Evolutionary conservation across 2,329 filamentous ascomycete genomes (phyloP), one percentile per base, ranked within the genome.

Genomic region (Hypomyces perniciosus): DNA sequence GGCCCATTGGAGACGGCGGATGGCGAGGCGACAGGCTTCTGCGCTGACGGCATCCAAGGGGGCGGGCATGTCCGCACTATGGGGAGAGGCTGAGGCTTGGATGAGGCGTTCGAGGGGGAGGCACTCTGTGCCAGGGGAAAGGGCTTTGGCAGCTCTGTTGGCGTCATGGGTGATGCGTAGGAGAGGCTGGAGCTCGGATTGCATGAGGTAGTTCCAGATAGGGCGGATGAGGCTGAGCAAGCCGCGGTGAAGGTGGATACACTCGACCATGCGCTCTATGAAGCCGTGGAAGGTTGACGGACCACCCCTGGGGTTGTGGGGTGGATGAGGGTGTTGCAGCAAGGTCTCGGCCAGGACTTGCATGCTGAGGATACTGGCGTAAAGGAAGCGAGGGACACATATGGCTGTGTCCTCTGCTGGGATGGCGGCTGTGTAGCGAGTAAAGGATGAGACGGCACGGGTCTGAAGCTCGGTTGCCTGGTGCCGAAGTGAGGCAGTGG

Each of bases 281-380:
- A 73, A 71, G 35, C 56, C 53, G 33, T 69, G 63, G 35, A 77
- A 73, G 39, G 6, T 35, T 44, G n/a, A 48, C 44, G 20, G 20
- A 20, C 20, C 20, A 20, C 20, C 20, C 20, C 20, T 20, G 20
- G 20, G 20, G 20, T 20, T 20, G 20, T 20, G 20, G 20, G 20
- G 64, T 30, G 37, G 48, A 27, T 43, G 47, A 13, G 41, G 65
- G 38, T 72, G 65, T 47, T 69, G 60, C 2, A 60, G 56, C 2
- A 78, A 63, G 2, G 71, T 71, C 48, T 80, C 75, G 56, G 70
- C 75, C 4, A 80, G 66, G 37, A 72, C 68, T 47, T 79, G 75
- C 6, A 77, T 64, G 38, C 73, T 72, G 1, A 76, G 57, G 5
- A 70, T 52, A 13, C 65, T 62, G 5, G 73, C 69, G 58, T 76